Percentiles rank a stretch among this genome's conserved stretches.
phyloP scores from a whole-genome alignment of 495 filamentous ascomycete species.

The Xylaria castorea region DNA sequence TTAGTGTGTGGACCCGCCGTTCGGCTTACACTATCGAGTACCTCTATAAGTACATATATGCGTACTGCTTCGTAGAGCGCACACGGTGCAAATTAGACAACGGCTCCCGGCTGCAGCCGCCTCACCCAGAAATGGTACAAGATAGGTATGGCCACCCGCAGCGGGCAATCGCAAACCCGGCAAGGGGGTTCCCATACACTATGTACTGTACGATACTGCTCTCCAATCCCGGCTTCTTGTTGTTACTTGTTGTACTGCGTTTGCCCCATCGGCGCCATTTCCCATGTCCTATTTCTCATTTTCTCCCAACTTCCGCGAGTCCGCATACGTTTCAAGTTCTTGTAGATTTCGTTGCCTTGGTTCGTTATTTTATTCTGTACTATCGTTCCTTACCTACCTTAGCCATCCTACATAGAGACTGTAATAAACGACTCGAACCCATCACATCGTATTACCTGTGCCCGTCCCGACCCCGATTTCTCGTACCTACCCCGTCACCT shows the following conservation, averaged over 20 bases:
- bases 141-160: conserved; percentile 10
- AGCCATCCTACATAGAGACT: not conserved
- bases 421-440: not conserved
- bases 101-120: conserved; percentile 13
- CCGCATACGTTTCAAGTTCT: not conserved
- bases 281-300: not conserved
- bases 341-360: conserved; percentile 12
- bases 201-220: not conserved
- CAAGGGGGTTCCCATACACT: conserved; percentile 2
- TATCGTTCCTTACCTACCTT: not conserved
- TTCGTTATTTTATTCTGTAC: not conserved
- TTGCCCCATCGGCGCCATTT: conserved; percentile 18
- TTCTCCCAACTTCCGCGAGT: not conserved
- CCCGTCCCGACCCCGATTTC: not conserved
- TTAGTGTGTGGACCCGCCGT: too few species aligned
- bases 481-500: not conserved
- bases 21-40: not conserved
- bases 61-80: not conserved
- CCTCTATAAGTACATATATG: not conserved
- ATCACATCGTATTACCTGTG: not conserved
- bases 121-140: not conserved
- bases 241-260: not conserved
- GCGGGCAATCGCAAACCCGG: conserved; percentile 4
- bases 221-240: conserved; percentile 11
- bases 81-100: not conserved